phyloP scores from a whole-genome alignment of 768 basidiomycete species.

The Boletus tomentosulus region DNA sequence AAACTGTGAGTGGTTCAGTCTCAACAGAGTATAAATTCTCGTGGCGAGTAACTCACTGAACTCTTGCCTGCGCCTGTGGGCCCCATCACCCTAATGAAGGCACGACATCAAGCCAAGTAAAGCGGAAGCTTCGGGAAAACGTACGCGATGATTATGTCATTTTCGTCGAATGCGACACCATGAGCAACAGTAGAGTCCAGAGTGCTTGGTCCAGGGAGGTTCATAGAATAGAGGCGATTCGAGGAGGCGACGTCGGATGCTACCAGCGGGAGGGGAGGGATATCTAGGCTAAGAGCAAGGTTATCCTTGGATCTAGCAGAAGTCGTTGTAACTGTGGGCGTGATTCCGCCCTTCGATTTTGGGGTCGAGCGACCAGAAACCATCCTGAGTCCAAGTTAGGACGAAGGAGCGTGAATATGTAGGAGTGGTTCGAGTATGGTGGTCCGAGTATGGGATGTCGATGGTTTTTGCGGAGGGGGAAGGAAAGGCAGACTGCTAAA shows the following conservation, averaged over 20 bases:
- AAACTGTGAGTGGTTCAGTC: constrained; percentile 6
- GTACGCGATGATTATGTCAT: constrained; percentile 18
- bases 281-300: background rate
- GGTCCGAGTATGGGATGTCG: no score
- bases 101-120: background rate
- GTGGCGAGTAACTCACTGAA: constrained; percentile 9
- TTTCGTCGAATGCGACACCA: background rate
- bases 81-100: constrained; percentile 13
- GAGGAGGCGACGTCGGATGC: background rate
- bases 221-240: background rate
- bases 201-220: background rate
- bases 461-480: background rate
- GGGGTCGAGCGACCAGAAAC: background rate
- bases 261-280: background rate
- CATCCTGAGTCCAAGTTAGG: background rate
- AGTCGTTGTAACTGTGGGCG: background rate
- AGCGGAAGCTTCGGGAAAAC: background rate
- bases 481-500: background rate
- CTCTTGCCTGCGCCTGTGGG: constrained; percentile 16
- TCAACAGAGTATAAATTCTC: background rate
- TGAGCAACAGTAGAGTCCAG: background rate
- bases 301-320: background rate
- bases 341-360: background rate
- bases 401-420: background rate
- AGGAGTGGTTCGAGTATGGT: no score